phyloP scores from a whole-genome alignment of 2,329 filamentous ascomycete species.

The Biscogniauxia sp. region DNA sequence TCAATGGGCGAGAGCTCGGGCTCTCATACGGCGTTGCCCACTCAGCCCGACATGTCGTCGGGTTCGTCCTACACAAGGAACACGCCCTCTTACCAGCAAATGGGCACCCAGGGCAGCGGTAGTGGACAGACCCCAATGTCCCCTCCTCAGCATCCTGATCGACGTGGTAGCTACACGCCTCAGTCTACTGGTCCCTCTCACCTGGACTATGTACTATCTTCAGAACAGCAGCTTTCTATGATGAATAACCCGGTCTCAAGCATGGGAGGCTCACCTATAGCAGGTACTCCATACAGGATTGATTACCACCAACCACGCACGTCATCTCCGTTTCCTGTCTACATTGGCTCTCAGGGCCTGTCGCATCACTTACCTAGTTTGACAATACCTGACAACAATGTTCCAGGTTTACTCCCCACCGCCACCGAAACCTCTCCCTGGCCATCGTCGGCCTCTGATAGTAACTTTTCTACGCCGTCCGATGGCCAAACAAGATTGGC shows the following conservation, averaged over 20 bases:
- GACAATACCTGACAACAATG: constrained; percentile 31
- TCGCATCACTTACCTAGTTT: constrained; percentile 25
- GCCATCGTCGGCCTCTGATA: constrained; percentile 46
- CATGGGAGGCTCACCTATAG: constrained; percentile 23
- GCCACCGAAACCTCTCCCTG: constrained; percentile 39
- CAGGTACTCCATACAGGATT: constrained; percentile 21
- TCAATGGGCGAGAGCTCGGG: constrained; percentile 11
- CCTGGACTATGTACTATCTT: constrained; percentile 21
- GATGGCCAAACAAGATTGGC: constrained; percentile 31
- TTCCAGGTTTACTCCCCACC: constrained; percentile 31
- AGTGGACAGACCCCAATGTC: constrained; percentile 28
- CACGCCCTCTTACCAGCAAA: constrained; percentile 18
- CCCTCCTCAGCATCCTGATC: constrained; percentile 17
- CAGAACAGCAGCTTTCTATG: constrained; percentile 13
- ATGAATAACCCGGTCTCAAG: constrained; percentile 26
- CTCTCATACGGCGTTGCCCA: constrained; percentile 14
- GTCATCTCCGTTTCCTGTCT: constrained; percentile 24
- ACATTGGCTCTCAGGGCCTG: constrained; percentile 29
- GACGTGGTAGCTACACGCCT: constrained; percentile 15
- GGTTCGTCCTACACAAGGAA: constrained; percentile 21
- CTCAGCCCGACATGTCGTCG: constrained; percentile 23
- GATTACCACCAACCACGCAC: constrained; percentile 30
- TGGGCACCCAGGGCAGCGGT: constrained; percentile 16
- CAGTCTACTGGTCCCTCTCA: constrained; percentile 12
- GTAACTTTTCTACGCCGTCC: constrained; percentile 47